Conservation (phyloP, 306 rosid species). For the Vigna hirtella region DNA sequence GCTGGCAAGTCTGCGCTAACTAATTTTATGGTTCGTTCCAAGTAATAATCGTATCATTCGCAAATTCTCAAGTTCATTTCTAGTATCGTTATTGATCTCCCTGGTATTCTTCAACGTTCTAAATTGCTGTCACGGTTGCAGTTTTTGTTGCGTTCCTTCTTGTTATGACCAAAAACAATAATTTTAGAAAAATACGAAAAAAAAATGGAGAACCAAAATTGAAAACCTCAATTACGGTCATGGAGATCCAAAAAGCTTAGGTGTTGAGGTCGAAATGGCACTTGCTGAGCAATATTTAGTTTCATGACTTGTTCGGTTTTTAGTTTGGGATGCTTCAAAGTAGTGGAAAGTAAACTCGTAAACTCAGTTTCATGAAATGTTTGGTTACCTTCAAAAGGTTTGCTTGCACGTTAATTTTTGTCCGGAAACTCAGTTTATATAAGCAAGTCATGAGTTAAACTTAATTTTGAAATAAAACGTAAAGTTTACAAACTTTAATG, state of each 20-base stretch:
- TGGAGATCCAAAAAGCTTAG: neutral
- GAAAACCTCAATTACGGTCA: neutral
- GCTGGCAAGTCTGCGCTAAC: constrained; percentile 97
- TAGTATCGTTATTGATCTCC: neutral
- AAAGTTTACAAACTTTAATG: too few relatives aligned
- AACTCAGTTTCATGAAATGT: too few relatives aligned
- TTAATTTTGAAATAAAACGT: too few relatives aligned
- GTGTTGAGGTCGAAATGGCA: neutral
- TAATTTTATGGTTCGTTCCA: constrained; percentile 69
- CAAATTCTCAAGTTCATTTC: neutral
- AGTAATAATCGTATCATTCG: neutral
- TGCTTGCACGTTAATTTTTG: too few relatives aligned
- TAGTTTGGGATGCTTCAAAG: too few relatives aligned
- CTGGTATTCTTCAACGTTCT: neutral
- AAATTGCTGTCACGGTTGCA: neutral
- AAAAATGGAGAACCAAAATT: too few relatives aligned
- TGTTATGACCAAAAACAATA: neutral
- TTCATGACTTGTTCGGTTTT: too few relatives aligned
- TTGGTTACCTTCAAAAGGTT: too few relatives aligned
- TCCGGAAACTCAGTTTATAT: too few relatives aligned
- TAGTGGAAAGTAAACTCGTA: too few relatives aligned
- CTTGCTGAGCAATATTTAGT: neutral
- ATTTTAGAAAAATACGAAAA: neutral
- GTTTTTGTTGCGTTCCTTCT: neutral
- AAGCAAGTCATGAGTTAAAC: too few relatives aligned